Percentiles rank a stretch among this genome's conserved stretches.
Conservation (phyloP, 2,329 filamentous ascomycete genomes). For the Elsinoe australis region DNA sequence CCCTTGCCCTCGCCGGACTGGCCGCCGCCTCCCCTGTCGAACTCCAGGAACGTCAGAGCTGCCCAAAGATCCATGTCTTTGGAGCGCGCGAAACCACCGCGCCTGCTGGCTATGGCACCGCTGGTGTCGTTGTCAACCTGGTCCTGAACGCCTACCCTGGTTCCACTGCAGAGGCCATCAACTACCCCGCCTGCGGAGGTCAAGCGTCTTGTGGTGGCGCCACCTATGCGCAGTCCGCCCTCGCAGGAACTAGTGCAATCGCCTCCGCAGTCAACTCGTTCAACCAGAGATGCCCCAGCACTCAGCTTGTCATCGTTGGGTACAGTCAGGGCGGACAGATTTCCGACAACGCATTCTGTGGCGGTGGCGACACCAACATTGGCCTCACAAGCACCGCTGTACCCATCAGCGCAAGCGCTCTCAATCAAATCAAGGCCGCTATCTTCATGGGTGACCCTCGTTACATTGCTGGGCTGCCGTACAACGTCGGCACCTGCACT, state of each 20-base stretch:
- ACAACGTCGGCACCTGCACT: conserved; percentile 54
- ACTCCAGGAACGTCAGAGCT: conserved; percentile 29
- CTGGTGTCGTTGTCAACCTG: conserved; percentile 35
- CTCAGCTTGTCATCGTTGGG: conserved; percentile 53
- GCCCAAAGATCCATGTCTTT: conserved; percentile 39
- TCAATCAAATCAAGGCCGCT: conserved; percentile 24
- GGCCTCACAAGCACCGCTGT: conserved; percentile 41
- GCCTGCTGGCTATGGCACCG: conserved; percentile 36
- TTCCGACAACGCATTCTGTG: conserved; percentile 55
- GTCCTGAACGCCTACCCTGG: conserved; percentile 36
- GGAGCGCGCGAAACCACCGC: conserved; percentile 39
- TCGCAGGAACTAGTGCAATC: conserved; percentile 52
- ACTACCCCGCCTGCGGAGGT: conserved; percentile 54
- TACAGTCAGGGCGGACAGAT: conserved; percentile 60
- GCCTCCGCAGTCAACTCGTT: conserved; percentile 53
- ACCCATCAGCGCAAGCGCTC: conserved; percentile 20
- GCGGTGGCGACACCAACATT: conserved; percentile 45
- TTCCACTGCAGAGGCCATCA: conserved; percentile 36
- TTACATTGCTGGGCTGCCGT: conserved; percentile 48
- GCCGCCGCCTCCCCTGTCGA: conserved; percentile 33
- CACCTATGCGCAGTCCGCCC: conserved; percentile 53
- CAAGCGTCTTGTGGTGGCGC: conserved; percentile 51
- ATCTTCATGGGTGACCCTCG: conserved; percentile 42
- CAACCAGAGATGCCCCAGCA: conserved; percentile 49
- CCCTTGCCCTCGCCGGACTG: conserved; percentile 14